phyloP scores from a whole-genome alignment of 805 yeast species.

The Suhomyces faveliae region DNA sequence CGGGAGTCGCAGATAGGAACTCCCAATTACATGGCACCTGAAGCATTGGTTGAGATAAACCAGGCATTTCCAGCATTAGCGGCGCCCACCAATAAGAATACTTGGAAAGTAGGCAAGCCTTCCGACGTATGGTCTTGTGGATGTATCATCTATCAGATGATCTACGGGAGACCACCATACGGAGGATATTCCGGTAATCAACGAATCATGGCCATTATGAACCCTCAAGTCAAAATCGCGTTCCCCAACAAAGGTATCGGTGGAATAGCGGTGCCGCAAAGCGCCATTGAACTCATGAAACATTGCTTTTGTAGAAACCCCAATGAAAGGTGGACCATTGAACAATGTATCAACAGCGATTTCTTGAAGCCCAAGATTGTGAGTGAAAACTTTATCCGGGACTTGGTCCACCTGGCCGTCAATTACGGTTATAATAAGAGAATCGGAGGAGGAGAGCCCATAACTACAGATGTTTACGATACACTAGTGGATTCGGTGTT shows the following conservation, averaged over 20 bases:
- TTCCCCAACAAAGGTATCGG: conserved; percentile 66
- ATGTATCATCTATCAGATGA: conserved; percentile 91
- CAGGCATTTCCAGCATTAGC: conserved; percentile 28
- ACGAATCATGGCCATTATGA: conserved; percentile 79
- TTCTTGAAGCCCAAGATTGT: conserved; percentile 77
- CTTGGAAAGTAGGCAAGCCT: conserved; percentile 87
- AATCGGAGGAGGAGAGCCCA: conserved; percentile 36
- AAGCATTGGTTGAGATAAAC: conserved; percentile 69
- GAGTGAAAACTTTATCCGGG: conserved; percentile 62
- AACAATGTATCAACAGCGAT: conserved; percentile 57
- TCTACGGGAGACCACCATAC: conserved; percentile 91
- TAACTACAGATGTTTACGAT: conserved; percentile 39
- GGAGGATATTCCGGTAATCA: conserved; percentile 74
- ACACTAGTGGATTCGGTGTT: conserved; percentile 54
- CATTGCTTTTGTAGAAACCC: conserved; percentile 76
- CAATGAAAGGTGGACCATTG: conserved; percentile 58
- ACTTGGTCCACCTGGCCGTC: conserved; percentile 74
- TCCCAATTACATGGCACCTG: conserved; percentile 98
- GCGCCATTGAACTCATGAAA: conserved; percentile 68
- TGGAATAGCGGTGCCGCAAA: conserved; percentile 60
- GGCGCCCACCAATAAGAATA: conserved; percentile 18
- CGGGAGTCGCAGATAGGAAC: conserved; percentile 93
- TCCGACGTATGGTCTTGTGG: conserved; percentile 99
- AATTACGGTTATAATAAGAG: conserved; percentile 56
- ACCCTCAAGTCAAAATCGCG: conserved; percentile 69